Base-by-base conservation (phyloP, 2,329 filamentous ascomycete species). In the Diaporthe destruens region DNA sequence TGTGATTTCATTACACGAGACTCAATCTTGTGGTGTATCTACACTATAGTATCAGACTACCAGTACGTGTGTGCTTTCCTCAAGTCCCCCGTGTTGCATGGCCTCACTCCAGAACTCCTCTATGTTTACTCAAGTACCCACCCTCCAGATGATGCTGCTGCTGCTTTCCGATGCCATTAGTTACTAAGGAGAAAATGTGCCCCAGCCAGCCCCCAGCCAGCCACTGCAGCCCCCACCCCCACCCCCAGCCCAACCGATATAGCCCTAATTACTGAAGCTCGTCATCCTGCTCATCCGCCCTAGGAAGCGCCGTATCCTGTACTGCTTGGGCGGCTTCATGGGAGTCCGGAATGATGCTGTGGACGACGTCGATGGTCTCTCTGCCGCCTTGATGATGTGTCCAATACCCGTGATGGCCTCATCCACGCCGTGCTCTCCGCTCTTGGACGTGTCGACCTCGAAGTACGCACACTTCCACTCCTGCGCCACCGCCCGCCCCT, bases 401-500 rank as follows among this genome's bases (percentile, higher is more conserved):
- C 66, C 67, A 32, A 74, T 74, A 8, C 73, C 73, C 2, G 32
- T 72, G 44, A 74, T 67, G 18, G 73, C 73, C 59, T 74, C 73
- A 34, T 74, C 73, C 25, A 74, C 67, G 29, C 73, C 73, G n/a
- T 63, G 67, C 59, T 74, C 73, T 2, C 67, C 65, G 34, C 56
- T 51, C 54, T 59, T 44, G 51, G 73, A 72, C 44, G 73, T 74
- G 71, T 74, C 73, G 18, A 74, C 66, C 53, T 74, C 73, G 7
- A 74, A 74, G 44, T 74, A 74, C 11, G 73, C 71, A 55, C 73
- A 74, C 16, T 69, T 72, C 73, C 73, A 74, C 16, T 61, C 53
- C 66, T 74, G 73, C 3, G 73, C 73, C 36, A 74, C 32, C 29
- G 51, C 73, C 29, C 69, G 69, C 20, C 71, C 73, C n/a, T 71